These are phyloP conservation scores for Trypanosoma avium DNA, from an alignment of 208 protist species.

Conservation along the genomic window DNA sequence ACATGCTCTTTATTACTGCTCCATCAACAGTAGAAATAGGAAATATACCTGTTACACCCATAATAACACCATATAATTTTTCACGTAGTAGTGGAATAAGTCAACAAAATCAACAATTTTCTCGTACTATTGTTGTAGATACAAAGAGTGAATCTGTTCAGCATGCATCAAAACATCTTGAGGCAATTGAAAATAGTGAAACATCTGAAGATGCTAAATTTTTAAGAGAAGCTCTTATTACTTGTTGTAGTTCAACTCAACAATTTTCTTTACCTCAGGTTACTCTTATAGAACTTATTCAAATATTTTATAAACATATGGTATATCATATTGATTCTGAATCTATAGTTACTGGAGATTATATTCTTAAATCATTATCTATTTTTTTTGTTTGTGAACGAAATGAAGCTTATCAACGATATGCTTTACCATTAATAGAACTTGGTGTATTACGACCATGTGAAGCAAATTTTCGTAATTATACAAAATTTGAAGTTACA, in stretches of 20 bases:
- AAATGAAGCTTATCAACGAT: conserved; percentile 16
- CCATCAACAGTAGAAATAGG: neutral
- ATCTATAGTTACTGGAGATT: conserved; percentile 20
- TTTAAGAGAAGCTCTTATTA: conserved; percentile 16
- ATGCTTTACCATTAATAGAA: conserved; percentile 22
- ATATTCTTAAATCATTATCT: conserved; percentile 22
- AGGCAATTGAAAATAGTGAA: conserved; percentile 1
- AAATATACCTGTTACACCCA: neutral
- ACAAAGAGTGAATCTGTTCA: conserved; percentile 14
- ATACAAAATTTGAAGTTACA: conserved; percentile 11
- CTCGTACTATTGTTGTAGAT: conserved; percentile 13
- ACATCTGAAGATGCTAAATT: neutral
- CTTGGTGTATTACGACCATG: conserved; percentile 9
- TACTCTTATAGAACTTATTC: conserved; percentile 22
- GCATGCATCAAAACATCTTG: conserved; percentile 20
- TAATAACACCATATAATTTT: neutral
- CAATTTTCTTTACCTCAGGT: conserved; percentile 20
- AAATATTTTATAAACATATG: conserved; percentile 22
- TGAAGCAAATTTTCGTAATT: neutral
- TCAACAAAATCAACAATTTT: conserved; percentile 14
- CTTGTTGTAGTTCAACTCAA: conserved; percentile 14
- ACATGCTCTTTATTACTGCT: conserved; percentile 26
- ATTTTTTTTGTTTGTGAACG: conserved; percentile 25
- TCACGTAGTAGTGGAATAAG: neutral
- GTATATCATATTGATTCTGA: conserved; percentile 16